phyloP scores from a whole-genome alignment of 2,329 filamentous ascomycete genomes.

The Pezicula carpinea region DNA sequence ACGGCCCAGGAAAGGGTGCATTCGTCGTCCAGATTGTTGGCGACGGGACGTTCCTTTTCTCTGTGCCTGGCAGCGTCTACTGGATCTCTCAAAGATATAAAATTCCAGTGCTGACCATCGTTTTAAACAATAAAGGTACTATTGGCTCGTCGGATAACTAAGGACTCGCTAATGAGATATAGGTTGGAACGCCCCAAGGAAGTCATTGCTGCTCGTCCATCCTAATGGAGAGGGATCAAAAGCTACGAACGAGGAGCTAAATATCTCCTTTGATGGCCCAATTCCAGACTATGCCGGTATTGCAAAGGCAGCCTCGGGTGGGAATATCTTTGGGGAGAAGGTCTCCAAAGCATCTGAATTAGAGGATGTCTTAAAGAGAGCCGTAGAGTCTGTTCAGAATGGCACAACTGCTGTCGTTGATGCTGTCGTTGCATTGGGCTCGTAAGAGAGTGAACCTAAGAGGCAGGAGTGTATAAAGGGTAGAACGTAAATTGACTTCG shows the following conservation, averaged over 20 bases:
- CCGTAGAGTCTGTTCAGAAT: conserved; percentile 51
- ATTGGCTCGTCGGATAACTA: background rate
- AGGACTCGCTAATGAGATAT: background rate
- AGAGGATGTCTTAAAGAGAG: conserved; percentile 47
- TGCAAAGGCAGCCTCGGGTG: conserved; percentile 60
- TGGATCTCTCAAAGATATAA: conserved; percentile 64
- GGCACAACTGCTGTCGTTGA: conserved; percentile 60
- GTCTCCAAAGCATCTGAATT: conserved; percentile 54
- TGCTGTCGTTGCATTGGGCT: conserved; percentile 24
- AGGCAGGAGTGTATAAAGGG: no score
- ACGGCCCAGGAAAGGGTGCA: conserved; percentile 46
- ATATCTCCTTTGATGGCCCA: conserved; percentile 57
- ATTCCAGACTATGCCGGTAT: conserved; percentile 65
- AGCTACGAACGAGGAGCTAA: conserved; percentile 58
- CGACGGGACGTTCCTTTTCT: conserved; percentile 64
- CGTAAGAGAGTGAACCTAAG: conserved; percentile 8
- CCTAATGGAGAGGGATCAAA: conserved; percentile 58
- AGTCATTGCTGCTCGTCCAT: conserved; percentile 59
- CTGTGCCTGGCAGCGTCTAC: conserved; percentile 60
- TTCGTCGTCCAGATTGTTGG: conserved; percentile 63
- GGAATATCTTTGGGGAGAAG: conserved; percentile 55
- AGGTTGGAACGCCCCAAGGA: conserved; percentile 63
- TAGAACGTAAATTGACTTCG: no score
- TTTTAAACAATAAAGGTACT: conserved; percentile 60
- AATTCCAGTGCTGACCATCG: conserved; percentile 61